Conservation (phyloP, 306 rosid genomes). For the Fragaria ananassa region DNA sequence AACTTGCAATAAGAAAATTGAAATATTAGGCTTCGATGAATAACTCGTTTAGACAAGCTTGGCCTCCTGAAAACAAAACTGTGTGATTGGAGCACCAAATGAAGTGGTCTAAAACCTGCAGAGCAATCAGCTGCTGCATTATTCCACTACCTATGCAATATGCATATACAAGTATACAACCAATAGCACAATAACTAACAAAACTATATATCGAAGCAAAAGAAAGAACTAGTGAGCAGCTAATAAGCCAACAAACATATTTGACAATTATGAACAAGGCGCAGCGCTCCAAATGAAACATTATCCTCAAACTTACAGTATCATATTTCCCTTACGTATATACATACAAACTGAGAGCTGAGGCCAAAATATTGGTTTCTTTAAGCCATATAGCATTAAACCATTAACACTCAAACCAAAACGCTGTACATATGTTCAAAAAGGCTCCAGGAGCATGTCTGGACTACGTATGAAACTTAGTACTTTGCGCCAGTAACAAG, state of each 20-base stretch:
- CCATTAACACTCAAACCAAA: constrained; percentile 1
- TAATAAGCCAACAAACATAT: not conserved
- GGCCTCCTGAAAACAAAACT: not conserved
- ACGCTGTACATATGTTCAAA: constrained; percentile 23
- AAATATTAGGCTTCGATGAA: too few relatives aligned
- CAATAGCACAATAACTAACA: not conserved
- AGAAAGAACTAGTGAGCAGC: not conserved
- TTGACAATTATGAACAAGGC: not conserved
- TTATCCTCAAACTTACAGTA: not conserved
- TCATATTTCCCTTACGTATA: constrained; percentile 17
- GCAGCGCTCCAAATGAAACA: not conserved
- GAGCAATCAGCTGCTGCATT: not conserved
- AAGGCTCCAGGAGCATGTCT: constrained; percentile 17
- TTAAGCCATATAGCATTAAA: constrained; percentile 1
- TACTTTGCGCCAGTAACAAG: constrained; percentile 42
- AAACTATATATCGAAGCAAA: not conserved
- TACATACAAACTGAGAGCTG: constrained; percentile 26
- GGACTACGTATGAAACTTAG: constrained; percentile 34
- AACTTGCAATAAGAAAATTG: too few relatives aligned
- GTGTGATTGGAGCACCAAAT: not conserved
- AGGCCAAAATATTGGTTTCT: not conserved
- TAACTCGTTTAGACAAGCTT: not conserved
- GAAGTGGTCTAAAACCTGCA: not conserved
- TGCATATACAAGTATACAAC: not conserved
- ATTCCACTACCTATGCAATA: not conserved